These are phyloP conservation scores for Hansenula sp. DNA, from an alignment of 1,139 yeast genomes.

Conservation along the genomic window DNA sequence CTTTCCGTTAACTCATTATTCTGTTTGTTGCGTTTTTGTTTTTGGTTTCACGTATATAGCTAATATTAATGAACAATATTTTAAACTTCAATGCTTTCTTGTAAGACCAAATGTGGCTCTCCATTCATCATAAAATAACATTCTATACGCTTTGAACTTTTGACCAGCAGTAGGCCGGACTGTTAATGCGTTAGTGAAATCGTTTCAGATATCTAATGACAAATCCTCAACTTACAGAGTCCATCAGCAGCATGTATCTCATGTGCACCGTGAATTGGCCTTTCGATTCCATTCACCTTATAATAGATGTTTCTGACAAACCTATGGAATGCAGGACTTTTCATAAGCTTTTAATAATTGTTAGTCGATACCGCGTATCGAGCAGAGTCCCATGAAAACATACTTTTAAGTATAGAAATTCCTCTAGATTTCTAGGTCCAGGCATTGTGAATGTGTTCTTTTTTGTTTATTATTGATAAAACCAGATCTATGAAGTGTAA, in stretches of 20 bases:
- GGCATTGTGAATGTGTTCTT: conserved; percentile 26
- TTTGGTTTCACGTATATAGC: conserved; percentile 2
- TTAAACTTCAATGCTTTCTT: conserved; percentile 17
- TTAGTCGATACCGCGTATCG: neutral
- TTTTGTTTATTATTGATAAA: no score
- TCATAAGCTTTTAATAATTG: conserved; percentile 37
- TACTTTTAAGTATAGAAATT: conserved; percentile 37
- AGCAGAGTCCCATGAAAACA: neutral
- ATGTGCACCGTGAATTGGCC: neutral
- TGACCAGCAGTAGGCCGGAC: conserved; percentile 51
- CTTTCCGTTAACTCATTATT: neutral
- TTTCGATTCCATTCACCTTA: conserved; percentile 57
- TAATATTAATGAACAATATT: conserved; percentile 7
- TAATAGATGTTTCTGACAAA: conserved; percentile 68
- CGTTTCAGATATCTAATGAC: conserved; percentile 20
- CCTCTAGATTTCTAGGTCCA: conserved; percentile 35
- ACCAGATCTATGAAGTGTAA: conserved; percentile 11
- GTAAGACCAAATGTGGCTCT: conserved; percentile 48
- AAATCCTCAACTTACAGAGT: conserved; percentile 12
- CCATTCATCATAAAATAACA: conserved; percentile 64
- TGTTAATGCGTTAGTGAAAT: conserved; percentile 13
- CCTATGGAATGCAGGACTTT: conserved; percentile 61
- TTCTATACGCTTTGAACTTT: conserved; percentile 56
- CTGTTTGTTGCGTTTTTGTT: neutral
- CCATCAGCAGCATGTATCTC: conserved; percentile 7